Percentiles rank a stretch among this genome's conserved stretches.
Evolutionary conservation across 805 yeast genomes (phyloP).

Genomic region (Lachancea cidri): DNA sequence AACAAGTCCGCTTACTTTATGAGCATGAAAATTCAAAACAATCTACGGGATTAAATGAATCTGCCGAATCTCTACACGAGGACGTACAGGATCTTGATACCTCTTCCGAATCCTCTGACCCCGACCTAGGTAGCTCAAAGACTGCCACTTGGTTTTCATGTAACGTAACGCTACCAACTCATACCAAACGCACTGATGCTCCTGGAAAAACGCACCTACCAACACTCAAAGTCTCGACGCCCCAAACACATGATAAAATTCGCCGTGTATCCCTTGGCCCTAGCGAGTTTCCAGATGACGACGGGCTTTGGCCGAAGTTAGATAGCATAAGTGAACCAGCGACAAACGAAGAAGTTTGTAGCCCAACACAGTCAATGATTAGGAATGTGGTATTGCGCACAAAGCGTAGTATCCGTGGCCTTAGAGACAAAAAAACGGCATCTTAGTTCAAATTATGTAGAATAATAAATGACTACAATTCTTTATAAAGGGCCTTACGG

Average conservation of each 20-base stretch:
- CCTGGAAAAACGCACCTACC: conserved; percentile 4
- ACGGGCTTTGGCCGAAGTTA: conserved; percentile 7
- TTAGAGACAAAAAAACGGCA: conserved; percentile 1
- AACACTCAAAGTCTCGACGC: background rate
- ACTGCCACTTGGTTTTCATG: conserved; percentile 10
- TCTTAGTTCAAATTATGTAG: background rate
- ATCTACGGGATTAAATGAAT: background rate
- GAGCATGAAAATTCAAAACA: background rate
- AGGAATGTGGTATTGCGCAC: conserved; percentile 10
- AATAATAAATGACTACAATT: background rate
- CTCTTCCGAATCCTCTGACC: background rate
- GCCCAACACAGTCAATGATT: conserved; percentile 5
- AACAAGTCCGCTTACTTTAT: conserved; percentile 3
- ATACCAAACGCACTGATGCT: background rate
- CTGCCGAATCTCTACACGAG: background rate
- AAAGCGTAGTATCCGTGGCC: conserved; percentile 7
- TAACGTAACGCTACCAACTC: conserved; percentile 12
- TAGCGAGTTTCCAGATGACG: conserved; percentile 5
- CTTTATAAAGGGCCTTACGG: conserved; percentile 17
- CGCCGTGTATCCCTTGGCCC: conserved; percentile 2
- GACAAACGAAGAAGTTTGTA: conserved; percentile 1
- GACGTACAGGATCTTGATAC: background rate
- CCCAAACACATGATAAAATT: background rate
- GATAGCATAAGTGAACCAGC: conserved; percentile 1
- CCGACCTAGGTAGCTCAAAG: conserved; percentile 2